Percentiles rank a stretch among this genome's conserved stretches.
phyloP scores from a whole-genome alignment of 495 filamentous ascomycete species.

The Penicillium alfredii region DNA sequence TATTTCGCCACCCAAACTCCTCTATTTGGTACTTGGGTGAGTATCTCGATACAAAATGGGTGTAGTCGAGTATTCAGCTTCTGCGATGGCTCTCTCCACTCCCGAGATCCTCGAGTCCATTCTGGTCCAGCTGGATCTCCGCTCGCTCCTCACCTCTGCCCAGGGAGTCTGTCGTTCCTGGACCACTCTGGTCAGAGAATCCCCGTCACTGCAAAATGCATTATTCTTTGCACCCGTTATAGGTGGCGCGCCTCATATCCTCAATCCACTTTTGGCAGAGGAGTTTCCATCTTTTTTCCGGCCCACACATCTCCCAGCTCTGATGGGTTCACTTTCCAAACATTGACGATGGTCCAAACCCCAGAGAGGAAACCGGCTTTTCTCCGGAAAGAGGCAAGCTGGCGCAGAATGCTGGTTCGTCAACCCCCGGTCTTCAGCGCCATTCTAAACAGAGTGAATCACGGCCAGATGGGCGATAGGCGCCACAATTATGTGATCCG shows the following conservation, averaged over 20 bases:
- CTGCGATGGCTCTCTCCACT: neutral
- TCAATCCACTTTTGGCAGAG: slow-evolving; percentile 8
- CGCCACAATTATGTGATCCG: neutral
- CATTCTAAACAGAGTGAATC: neutral
- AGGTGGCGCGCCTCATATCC: neutral
- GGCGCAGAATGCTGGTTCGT: slow-evolving; percentile 18
- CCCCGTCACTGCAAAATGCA: slow-evolving; percentile 8
- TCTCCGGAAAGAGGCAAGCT: slow-evolving; percentile 11
- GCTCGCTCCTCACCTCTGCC: slow-evolving; percentile 11
- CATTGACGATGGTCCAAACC: neutral
- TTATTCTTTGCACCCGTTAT: slow-evolving; percentile 11
- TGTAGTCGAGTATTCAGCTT: no score
- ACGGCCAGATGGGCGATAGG: neutral
- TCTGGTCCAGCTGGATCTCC: slow-evolving; percentile 5
- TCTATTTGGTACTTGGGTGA: no score
- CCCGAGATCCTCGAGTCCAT: slow-evolving; percentile 17
- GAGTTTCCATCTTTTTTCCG: slow-evolving; percentile 2
- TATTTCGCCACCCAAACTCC: no score
- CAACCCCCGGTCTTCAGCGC: slow-evolving; percentile 13
- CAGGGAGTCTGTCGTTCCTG: slow-evolving; percentile 17
- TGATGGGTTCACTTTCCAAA: neutral
- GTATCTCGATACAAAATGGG: no score
- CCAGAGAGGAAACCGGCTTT: slow-evolving; percentile 1
- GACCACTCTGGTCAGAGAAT: slow-evolving; percentile 6
- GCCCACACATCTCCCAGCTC: no score